A percentile compares a stretch with the other conserved stretches of the same genome.
These are phyloP conservation scores for Aegilops speltoides DNA, from an alignment of 176 grass and related monocot species.

Conservation along the genomic window DNA sequence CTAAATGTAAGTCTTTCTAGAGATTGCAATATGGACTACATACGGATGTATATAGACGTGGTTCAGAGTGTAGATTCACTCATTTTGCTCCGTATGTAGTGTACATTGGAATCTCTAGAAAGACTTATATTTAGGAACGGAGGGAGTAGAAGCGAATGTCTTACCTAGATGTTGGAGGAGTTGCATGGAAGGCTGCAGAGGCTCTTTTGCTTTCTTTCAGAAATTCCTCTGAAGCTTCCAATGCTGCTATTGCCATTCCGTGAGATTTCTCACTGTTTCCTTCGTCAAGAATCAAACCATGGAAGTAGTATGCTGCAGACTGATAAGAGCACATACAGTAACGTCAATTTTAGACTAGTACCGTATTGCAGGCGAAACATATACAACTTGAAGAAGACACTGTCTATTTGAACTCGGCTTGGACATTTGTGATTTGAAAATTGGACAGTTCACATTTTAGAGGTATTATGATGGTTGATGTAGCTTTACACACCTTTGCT, in stretches of 20 bases:
- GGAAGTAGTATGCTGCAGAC: constrained; percentile 98
- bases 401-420: not conserved
- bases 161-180: constrained; percentile 82
- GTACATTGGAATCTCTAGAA: no score
- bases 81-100: no score
- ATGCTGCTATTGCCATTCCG: constrained; percentile 77
- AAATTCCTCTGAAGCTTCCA: constrained; percentile 87
- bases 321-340: constrained; percentile 29
- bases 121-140: no score
- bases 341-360: not conserved
- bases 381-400: not conserved
- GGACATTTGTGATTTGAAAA: not conserved
- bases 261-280: constrained; percentile 99
- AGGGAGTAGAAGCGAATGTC: not conserved
- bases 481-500: constrained; percentile 68
- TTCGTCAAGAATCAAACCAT: constrained; percentile 97
- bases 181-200: constrained; percentile 67
- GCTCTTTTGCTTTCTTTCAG: constrained; percentile 86
- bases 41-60: no score
- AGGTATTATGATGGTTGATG: not conserved
- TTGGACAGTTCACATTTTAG: not conserved
- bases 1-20: no score
- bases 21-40: no score
- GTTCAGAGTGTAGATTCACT: no score
- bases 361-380: not conserved